Conservation (phyloP, 1,284 basidiomycete genomes). For the Phellinidium pouzarii region DNA sequence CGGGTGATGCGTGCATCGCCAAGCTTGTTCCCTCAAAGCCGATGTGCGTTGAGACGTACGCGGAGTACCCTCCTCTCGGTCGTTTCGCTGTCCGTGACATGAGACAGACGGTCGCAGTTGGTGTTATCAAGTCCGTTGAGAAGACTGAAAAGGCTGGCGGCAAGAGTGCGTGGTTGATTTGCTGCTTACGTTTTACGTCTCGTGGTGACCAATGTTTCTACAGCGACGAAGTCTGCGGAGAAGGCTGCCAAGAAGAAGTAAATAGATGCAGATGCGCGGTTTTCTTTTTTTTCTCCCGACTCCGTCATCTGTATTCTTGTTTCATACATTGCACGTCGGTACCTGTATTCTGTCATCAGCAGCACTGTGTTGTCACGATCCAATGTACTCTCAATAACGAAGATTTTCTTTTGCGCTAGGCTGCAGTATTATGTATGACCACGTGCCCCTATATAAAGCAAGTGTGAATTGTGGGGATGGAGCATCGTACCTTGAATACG, state of each 20-base stretch:
- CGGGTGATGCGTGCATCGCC: slow-evolving; percentile 93
- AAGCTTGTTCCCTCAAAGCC: slow-evolving; percentile 97
- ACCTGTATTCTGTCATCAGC: slow-evolving; percentile 35
- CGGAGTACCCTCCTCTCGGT: slow-evolving; percentile 98
- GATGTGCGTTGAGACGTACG: slow-evolving; percentile 97
- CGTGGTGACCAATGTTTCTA: slow-evolving; percentile 20
- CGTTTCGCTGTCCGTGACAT: slow-evolving; percentile 99
- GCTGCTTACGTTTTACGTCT: slow-evolving; percentile 6
- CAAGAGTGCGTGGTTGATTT: slow-evolving; percentile 57
- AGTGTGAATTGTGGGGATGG: neutral
- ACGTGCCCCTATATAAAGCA: neutral
- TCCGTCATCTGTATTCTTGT: slow-evolving; percentile 34
- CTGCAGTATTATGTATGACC: slow-evolving; percentile 20
- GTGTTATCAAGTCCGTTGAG: slow-evolving; percentile 94
- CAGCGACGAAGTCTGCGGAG: slow-evolving; percentile 93
- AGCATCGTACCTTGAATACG: neutral
- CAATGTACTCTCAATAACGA: slow-evolving; percentile 48
- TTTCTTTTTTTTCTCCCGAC: slow-evolving; percentile 42
- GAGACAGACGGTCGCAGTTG: slow-evolving; percentile 96
- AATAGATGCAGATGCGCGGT: slow-evolving; percentile 37
- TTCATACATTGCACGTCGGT: slow-evolving; percentile 22
- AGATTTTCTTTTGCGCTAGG: slow-evolving; percentile 23
- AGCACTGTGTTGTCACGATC: slow-evolving; percentile 20
- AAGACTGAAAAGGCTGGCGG: slow-evolving; percentile 84
- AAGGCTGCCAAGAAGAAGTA: slow-evolving; percentile 97